Evolutionary conservation across 805 yeast genomes (phyloP), one percentile per base, ranked within the genome.

Genomic region (Sporopachydermia quercuum): DNA sequence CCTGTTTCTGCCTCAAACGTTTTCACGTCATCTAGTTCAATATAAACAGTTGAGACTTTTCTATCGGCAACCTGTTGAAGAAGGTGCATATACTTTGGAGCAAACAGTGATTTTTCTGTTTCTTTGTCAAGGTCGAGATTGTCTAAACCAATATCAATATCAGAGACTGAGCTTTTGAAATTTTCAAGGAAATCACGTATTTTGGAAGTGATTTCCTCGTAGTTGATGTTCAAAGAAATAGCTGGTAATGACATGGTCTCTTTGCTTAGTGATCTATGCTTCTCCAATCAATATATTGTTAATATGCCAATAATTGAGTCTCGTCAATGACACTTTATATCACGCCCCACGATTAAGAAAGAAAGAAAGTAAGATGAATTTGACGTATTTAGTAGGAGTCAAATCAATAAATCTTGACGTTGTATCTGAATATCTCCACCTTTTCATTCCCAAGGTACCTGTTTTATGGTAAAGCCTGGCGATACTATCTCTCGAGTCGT

Each of bases 31-130:
- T 91, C 94, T 39, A 91, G 66, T 44, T 85, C 95, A 37, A 91
- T 68, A 40, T 64, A 65, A 15, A 91, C 51, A 1, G 85, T 73
- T 19, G 80, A 65, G 18, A 66, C 45, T 47, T 87, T 86, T 52
- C 98, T 73, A 57, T 93, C 85, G 43, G 96, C 86, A 19, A 91
- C 70, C 47, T 74, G 64, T 53, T 85, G 95, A 37, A 91, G 63
- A 4, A 80, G 47, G 19, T 62, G 64, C 76, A 80, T 63, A 60
- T 91, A 91, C 57, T 91, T 91, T 16, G 80, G 77, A 23, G 78
- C 78, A 30, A 23, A 23, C 8, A 23, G 30, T 23, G 43, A 42
- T 8, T 57, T 57, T 14, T 39, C 19, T 8, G 38, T 38, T 27
- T 50, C 43, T 3, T 47, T 49, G n/a, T 49, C 50, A 19, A 49